phyloP scores from a whole-genome alignment of 2,329 filamentous ascomycete genomes.

The Cladosporium sp. region DNA sequence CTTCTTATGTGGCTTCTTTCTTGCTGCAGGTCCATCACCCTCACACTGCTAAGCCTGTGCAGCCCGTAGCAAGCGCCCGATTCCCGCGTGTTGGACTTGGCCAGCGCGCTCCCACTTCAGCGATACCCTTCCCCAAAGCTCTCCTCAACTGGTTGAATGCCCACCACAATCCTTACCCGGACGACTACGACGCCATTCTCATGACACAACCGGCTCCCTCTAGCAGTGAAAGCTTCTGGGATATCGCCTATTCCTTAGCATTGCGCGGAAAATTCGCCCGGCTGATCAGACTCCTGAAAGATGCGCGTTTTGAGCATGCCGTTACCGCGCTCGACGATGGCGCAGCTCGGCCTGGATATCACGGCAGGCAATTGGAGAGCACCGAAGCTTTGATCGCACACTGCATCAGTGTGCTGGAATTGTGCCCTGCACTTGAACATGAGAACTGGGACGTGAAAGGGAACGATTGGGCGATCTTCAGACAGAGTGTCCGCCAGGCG shows the following conservation, averaged over 20 bases:
- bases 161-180: slow-evolving; percentile 65
- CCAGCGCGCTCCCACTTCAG: slow-evolving; percentile 7
- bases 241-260: slow-evolving; percentile 66
- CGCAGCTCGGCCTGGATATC: slow-evolving; percentile 61
- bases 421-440: slow-evolving; percentile 60
- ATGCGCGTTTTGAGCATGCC: slow-evolving; percentile 73
- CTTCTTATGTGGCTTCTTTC: slow-evolving; percentile 69
- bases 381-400: slow-evolving; percentile 65
- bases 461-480: slow-evolving; percentile 77
- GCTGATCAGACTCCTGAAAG: slow-evolving; percentile 61
- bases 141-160: slow-evolving; percentile 77
- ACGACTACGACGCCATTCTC: slow-evolving; percentile 60
- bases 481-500: slow-evolving; percentile 64
- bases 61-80: slow-evolving; percentile 8
- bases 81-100: background rate
- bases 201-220: slow-evolving; percentile 65
- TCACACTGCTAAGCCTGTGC: slow-evolving; percentile 29
- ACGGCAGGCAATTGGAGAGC: slow-evolving; percentile 68
- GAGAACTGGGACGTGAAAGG: slow-evolving; percentile 78
- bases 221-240: slow-evolving; percentile 75
- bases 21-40: slow-evolving; percentile 75
- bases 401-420: slow-evolving; percentile 62
- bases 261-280: slow-evolving; percentile 67
- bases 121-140: slow-evolving; percentile 61
- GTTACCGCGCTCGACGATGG: slow-evolving; percentile 55